Base-by-base conservation (phyloP, 192 early-diverging fungal genomes). In the Paraglomus occultum region DNA sequence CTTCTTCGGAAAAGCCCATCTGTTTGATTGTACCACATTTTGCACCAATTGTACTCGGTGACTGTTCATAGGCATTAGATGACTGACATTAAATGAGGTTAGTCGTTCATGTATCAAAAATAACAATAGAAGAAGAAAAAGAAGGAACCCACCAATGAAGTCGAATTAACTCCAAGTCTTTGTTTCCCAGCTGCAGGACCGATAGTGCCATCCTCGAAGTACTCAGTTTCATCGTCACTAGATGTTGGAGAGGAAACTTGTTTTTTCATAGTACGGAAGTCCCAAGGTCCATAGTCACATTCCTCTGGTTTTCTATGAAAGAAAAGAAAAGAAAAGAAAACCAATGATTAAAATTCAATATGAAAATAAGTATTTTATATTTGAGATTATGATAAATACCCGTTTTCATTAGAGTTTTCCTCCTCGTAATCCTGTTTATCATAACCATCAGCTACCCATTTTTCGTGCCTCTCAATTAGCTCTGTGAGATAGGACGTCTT, bases 401-500 rank as follows among this genome's bases (percentile, higher is more conserved):
- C 61, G 63, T 50, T 69, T 10, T 74, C 77, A 18, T 46, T 42
- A 45, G 63, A 49, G 31, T 73, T 71, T 11, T 75, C 72, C 49
- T 74, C 77, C 17, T 74, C 77, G 1, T 74, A 73, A 17, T 76
- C 74, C 22, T 79, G 70, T 6, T 76, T 71, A 43, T 80, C 84
- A 4, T 84, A 80, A 3, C 82, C 76, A 8, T 83, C 82, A 55
- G 81, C 75, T 62, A 90, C 67, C 90, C 91, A 95, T 54, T 81
- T 82, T 67, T 95, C 89, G 80, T 96, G 90, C 48, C 87, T 74
- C 73, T 93, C 89, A 51, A 93, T 89, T 31, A 97, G 74, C 47
- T 96, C 93, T 17, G 90, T 92, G 58, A 97, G 73, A 73, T 91
- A 91, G 4, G 91, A 89, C 0, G 88, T 87, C 57, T 94, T 94